Evolutionary conservation across 306 rosid genomes (phyloP).

Genomic region (Arachis hypogaea): DNA sequence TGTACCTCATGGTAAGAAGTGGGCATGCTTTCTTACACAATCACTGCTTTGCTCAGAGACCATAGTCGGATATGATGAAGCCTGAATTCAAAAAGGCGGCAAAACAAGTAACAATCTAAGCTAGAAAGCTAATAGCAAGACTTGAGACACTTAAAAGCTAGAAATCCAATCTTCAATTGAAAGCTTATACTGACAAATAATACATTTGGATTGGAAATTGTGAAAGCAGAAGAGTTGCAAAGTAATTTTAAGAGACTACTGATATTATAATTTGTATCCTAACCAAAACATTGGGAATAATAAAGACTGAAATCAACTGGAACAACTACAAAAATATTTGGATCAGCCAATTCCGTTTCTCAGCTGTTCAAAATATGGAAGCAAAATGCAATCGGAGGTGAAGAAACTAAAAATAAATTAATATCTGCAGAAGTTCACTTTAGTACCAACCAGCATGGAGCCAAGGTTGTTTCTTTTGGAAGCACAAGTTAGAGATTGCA

Average conservation of each 20-base stretch:
- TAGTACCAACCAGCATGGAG: slow-evolving; percentile 37
- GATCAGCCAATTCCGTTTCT: not conserved
- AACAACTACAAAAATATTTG: not conserved
- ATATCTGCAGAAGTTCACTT: not conserved
- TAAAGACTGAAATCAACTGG: not conserved
- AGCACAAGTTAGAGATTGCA: slow-evolving; percentile 9
- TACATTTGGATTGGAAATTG: not conserved
- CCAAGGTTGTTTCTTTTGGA: slow-evolving; percentile 21
- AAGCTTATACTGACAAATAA: no score
- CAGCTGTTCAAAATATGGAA: not conserved
- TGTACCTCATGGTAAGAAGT: slow-evolving; percentile 33
- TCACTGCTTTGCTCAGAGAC: slow-evolving; percentile 21
- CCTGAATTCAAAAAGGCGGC: slow-evolving; percentile 16
- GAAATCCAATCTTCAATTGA: no score
- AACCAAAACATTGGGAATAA: not conserved
- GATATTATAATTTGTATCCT: no score
- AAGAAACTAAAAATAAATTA: not conserved
- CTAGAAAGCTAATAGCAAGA: not conserved
- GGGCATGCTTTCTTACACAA: slow-evolving; percentile 18
- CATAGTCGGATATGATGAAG: not conserved
- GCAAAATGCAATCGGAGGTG: not conserved
- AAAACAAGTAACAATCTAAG: not conserved
- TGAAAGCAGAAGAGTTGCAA: not conserved
- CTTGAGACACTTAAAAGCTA: no score
- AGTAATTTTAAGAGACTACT: not conserved